Base-by-base conservation (phyloP, 2,329 filamentous ascomycete species). In the Claviceps sp. region DNA sequence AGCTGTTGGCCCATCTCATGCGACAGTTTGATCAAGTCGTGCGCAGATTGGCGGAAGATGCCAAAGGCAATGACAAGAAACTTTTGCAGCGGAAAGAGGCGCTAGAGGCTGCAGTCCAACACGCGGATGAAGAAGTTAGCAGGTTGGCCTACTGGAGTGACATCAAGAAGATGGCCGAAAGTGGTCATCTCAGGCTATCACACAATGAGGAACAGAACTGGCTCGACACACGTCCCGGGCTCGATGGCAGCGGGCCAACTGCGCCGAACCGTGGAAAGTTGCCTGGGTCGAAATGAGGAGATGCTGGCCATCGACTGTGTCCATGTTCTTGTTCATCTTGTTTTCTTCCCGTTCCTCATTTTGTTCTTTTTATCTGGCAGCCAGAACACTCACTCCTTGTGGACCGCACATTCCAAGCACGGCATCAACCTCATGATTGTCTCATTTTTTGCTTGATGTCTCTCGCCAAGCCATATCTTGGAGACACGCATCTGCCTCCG, bases 111-210 rank as follows among this genome's bases (percentile, higher is more conserved):
- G 88, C 90, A 1, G 75, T 89, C 13, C 75, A 82, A 55, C 84
- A 87, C 47, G 89, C 88, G 2, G 85, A 91, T 56, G 81, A 84
- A 59, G 87, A 95, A 62, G 84, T 95, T 48, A 82, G 82, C 53
- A 83, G 78, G 54, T 72, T 95, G 6, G 88, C 94, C 49, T 94
- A 89, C 64, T 95, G 91, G 84, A 90, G 85, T 62, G 87, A 95
- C 62, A 80, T 88, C 56, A 87, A 82, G 65, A 77, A 77, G 16
- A 82, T 89, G 69, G 78, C 83, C 0, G 73, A 75, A 56, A 68
- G 67, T 11, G 77, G 76, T 37, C 70, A 75, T 50, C 66, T 73
- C 2, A 66, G 64, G 38, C 65, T 69, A 17, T 74, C 72, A 2
- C 69, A 74, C 2, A 72, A 73, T 30, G 54, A 57, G 19, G 57